Evolutionary conservation across 768 basidiomycete species (phyloP).

Genomic region (Panaeolus papilionaceus): DNA sequence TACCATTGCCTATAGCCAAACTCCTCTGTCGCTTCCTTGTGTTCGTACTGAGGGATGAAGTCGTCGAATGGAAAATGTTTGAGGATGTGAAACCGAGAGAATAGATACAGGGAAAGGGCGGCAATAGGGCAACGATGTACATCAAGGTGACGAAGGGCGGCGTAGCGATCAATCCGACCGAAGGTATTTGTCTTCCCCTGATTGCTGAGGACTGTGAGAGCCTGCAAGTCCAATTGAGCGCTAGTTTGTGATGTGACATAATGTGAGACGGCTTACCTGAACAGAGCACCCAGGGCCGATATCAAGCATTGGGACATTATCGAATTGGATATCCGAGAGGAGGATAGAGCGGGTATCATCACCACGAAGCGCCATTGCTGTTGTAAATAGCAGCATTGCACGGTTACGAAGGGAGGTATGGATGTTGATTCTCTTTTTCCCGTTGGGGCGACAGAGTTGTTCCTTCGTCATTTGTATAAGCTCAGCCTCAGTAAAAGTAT

Average conservation of each 20-base stretch:
- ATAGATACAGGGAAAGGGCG: not conserved
- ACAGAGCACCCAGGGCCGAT: not conserved
- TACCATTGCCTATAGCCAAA: not conserved
- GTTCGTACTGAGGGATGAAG: not conserved
- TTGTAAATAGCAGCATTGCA: not conserved
- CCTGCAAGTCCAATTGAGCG: not conserved
- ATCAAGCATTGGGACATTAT: not conserved
- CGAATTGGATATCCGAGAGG: not conserved
- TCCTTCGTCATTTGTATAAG: not conserved
- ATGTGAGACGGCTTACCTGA: not conserved
- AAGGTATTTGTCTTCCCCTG: not conserved
- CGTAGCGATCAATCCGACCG: not conserved
- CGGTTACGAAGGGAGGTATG: not conserved
- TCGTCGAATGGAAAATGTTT: not conserved
- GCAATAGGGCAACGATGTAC: not conserved
- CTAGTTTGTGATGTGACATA: not conserved
- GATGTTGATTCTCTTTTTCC: not conserved
- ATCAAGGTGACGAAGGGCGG: not conserved
- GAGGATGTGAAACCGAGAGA: not conserved
- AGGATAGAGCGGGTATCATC: not conserved
- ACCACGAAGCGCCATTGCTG: not conserved
- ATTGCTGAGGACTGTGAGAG: not conserved
- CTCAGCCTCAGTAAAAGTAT: not conserved
- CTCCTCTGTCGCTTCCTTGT: not conserved
- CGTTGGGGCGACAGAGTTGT: not conserved